Evolutionary conservation across 2,329 filamentous ascomycete genomes (phyloP).

Genomic region (Volutella citrinella): DNA sequence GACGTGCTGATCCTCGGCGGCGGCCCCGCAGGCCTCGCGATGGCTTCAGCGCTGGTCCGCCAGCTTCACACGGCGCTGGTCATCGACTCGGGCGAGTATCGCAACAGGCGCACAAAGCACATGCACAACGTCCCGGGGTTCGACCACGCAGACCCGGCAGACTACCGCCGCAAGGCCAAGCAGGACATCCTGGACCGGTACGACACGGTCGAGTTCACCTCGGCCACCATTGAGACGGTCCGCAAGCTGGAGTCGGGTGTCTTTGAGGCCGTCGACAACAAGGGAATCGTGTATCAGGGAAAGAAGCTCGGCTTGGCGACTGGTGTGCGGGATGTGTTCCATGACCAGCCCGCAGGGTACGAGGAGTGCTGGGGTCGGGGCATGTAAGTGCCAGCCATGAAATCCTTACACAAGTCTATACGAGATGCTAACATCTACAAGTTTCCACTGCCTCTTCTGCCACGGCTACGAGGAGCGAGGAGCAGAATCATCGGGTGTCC

Average conservation of each 20-base stretch:
- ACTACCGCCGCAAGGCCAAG: conserved; percentile 32
- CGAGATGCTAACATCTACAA: conserved; percentile 15
- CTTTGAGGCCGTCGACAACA: conserved; percentile 39
- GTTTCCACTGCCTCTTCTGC: conserved; percentile 59
- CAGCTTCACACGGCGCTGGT: conserved; percentile 46
- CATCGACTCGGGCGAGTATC: conserved; percentile 49
- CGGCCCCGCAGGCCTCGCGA: conserved; percentile 49
- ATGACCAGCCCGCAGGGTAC: conserved; percentile 49
- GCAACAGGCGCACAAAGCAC: conserved; percentile 44
- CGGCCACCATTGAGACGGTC: conserved; percentile 25
- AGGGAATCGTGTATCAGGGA: conserved; percentile 42
- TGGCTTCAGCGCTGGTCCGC: conserved; percentile 45
- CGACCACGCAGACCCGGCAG: conserved; percentile 35
- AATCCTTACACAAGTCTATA: neutral
- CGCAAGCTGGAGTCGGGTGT: conserved; percentile 24
- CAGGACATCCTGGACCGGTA: conserved; percentile 34
- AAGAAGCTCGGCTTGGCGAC: conserved; percentile 54
- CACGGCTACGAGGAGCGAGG: conserved; percentile 58
- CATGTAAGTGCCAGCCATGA: conserved; percentile 36
- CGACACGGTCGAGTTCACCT: conserved; percentile 30
- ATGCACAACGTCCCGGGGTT: conserved; percentile 46
- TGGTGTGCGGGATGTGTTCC: conserved; percentile 50
- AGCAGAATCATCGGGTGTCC: conserved; percentile 40
- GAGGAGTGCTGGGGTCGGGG: conserved; percentile 50
- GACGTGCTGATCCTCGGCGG: conserved; percentile 53